Percentiles rank a stretch among this genome's conserved stretches.
phyloP scores from a whole-genome alignment of 2,329 filamentous ascomycete genomes.

The Teratosphaeria pseudoeucalypti region DNA sequence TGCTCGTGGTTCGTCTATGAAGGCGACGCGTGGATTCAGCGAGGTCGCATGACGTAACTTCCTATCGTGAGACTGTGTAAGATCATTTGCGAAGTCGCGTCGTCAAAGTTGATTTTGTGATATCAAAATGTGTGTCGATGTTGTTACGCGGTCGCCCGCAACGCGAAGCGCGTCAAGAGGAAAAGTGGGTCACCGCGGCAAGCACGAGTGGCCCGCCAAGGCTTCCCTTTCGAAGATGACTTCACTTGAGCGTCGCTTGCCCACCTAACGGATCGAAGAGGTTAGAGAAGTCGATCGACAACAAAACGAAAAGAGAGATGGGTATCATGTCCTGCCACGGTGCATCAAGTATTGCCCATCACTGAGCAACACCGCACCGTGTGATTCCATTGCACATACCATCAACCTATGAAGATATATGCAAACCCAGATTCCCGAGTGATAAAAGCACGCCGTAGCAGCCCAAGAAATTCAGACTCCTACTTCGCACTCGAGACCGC shows the following conservation, averaged over 20 bases:
- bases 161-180: neutral
- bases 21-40: neutral
- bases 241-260: no score
- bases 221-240: no score
- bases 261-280: no score
- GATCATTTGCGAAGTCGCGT: neutral
- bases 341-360: neutral
- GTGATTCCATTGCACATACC: neutral
- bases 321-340: neutral
- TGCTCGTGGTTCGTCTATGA: neutral
- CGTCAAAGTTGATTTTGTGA: neutral
- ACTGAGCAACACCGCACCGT: neutral
- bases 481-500: neutral
- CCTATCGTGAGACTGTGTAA: neutral
- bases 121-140: neutral
- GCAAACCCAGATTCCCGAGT: neutral
- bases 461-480: neutral
- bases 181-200: neutral
- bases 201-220: no score
- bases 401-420: neutral
- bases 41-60: neutral
- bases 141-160: neutral
- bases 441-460: neutral
- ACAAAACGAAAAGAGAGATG: no score
- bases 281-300: no score